phyloP scores from a whole-genome alignment of 2,329 filamentous ascomycete species.

The Paraphoma sp. region DNA sequence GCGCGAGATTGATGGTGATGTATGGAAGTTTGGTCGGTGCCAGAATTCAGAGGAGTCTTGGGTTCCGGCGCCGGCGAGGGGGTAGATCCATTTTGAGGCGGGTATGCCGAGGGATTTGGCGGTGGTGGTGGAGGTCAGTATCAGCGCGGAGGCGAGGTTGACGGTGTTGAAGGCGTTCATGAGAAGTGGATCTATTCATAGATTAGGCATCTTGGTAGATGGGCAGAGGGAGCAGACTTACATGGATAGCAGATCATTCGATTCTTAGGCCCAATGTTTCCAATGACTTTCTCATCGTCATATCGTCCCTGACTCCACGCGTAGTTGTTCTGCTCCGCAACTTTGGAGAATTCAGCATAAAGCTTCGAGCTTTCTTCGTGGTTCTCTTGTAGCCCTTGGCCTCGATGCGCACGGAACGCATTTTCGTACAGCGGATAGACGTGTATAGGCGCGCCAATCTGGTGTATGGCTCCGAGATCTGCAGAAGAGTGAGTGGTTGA shows the following conservation, averaged over 20 bases:
- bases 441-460: constrained; percentile 69
- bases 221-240: constrained; percentile 42
- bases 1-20: constrained; percentile 63
- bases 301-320: constrained; percentile 65
- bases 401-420: constrained; percentile 62
- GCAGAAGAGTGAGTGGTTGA: constrained; percentile 17
- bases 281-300: constrained; percentile 60
- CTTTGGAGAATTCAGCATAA: constrained; percentile 66
- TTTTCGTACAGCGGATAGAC: constrained; percentile 74
- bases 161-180: constrained; percentile 77
- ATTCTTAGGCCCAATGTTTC: constrained; percentile 62
- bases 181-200: constrained; percentile 63
- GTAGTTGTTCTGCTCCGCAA: constrained; percentile 60
- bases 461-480: constrained; percentile 65
- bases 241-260: constrained; percentile 74
- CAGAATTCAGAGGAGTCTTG: constrained; percentile 67
- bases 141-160: constrained; percentile 66
- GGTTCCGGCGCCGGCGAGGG: constrained; percentile 68
- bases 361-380: constrained; percentile 64
- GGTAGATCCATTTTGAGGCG: constrained; percentile 66
- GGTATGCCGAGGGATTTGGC: constrained; percentile 64
- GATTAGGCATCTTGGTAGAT: background rate
- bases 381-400: constrained; percentile 63
- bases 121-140: constrained; percentile 64
- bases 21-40: constrained; percentile 65